phyloP scores from a whole-genome alignment of 1,139 yeast genomes.

The Debaryomycetaceae sp. region DNA sequence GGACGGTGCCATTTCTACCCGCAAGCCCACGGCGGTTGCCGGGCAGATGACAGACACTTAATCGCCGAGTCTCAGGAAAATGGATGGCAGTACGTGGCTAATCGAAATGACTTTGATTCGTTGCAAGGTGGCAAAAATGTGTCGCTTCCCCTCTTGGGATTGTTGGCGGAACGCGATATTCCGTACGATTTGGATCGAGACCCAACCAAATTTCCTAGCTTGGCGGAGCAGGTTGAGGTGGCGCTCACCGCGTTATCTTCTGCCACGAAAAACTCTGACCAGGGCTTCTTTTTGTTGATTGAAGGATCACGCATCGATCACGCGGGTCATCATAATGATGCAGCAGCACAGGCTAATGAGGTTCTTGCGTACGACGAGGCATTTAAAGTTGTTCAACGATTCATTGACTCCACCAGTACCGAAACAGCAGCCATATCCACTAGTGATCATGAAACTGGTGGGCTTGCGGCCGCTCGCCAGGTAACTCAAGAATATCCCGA shows the following conservation, averaged over 20 bases:
- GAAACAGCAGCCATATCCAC: conserved; percentile 17
- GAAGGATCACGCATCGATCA: conserved; percentile 20
- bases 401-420: conserved; percentile 12
- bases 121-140: conserved; percentile 13
- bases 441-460: conserved; percentile 21
- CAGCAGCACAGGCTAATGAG: conserved; percentile 29
- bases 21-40: conserved; percentile 11
- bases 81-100: conserved; percentile 16
- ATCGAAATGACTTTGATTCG: conserved; percentile 10
- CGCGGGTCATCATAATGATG: conserved; percentile 20
- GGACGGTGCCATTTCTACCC: conserved; percentile 18
- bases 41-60: conserved; percentile 14
- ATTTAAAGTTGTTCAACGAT: conserved; percentile 13
- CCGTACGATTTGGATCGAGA: conserved; percentile 18
- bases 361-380: conserved; percentile 28
- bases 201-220: conserved; percentile 11
- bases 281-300: conserved; percentile 16
- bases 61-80: conserved; percentile 10
- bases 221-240: conserved; percentile 15
- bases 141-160: conserved; percentile 15
- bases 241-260: conserved; percentile 15
- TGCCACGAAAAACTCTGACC: conserved; percentile 14
- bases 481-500: conserved; percentile 28
- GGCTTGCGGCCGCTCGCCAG: conserved; percentile 55
- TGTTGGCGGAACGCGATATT: conserved; percentile 15